Base-by-base conservation (phyloP, 192 early-diverging fungal genomes). In the Pilaira anomala region DNA sequence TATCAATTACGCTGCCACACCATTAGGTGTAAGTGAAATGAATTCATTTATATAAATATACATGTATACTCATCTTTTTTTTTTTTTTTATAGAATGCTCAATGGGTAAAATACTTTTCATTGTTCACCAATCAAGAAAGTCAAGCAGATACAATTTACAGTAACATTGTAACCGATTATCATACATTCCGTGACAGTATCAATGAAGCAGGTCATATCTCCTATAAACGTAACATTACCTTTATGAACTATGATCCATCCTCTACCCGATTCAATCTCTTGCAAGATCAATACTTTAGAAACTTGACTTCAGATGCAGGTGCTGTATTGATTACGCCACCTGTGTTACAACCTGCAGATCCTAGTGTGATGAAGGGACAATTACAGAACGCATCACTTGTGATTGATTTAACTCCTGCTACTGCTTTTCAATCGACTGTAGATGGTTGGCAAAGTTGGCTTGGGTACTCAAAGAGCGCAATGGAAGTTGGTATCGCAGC, bases 281-380 rank as follows among this genome's bases (percentile, higher is more conserved):
- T 63, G 14, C 69, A 68, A 48, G 68, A 55, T 40, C 6, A 41
- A 0, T 81, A 76, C 44, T 72, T 69, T 4, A 40, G 39, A n/a
- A 71, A 69, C 21, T 54, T 81, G 8, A 78, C 77, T 12, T 33
- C 21, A 0, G 79, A 70, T 58, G 79, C 79, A n/a, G 79, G 79
- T 68, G 71, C 44, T 22, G 54, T 48, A 18, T 46, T 72, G 3
- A 66, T 56, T 0, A 66, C 51, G 0, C 49, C 65, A 11, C 24
- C 39, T 13, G 48, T 63, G 18, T 18, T 30, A n/a, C 71, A 63
- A 55, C 62, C 65, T 1, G 64, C 51, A 18, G 48, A 54, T 18
- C 51, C 60, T 28, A 46, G 42, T 26, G 50, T 62, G 0, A 52
- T 73, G 65, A 36, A 53, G 12, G 62, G 48, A 8, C 65, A 67